These are phyloP conservation scores for Gossypium laxum DNA, from an alignment of 441 rosid species.

Conservation along the genomic window DNA sequence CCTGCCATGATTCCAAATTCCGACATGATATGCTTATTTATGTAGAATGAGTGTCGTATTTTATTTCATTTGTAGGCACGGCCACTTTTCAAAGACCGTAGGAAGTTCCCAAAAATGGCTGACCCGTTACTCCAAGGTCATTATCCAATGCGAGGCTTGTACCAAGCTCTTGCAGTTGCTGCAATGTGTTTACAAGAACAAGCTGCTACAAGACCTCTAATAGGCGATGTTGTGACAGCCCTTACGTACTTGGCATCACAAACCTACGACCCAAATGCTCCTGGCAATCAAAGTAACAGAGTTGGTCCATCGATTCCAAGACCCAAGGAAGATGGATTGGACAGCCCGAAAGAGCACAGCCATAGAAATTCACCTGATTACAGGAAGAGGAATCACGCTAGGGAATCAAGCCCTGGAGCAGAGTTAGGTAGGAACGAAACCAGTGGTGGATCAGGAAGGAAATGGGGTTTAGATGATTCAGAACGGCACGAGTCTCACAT, in stretches of 20 bases:
- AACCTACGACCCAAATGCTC: slow-evolving; percentile 58
- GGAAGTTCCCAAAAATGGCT: slow-evolving; percentile 94
- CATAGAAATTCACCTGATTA: slow-evolving; percentile 76
- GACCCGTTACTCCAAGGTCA: slow-evolving; percentile 81
- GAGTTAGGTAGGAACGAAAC: slow-evolving; percentile 56
- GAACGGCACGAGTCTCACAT: slow-evolving; percentile 64
- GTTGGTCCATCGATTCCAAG: slow-evolving; percentile 60
- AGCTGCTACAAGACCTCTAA: slow-evolving; percentile 89
- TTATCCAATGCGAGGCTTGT: slow-evolving; percentile 88
- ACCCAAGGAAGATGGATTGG: slow-evolving; percentile 70
- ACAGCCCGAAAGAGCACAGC: slow-evolving; percentile 57
- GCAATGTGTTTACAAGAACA: slow-evolving; percentile 98
- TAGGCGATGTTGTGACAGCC: slow-evolving; percentile 94
- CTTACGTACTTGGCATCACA: slow-evolving; percentile 88
- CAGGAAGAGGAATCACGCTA: slow-evolving; percentile 50
- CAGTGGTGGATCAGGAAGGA: slow-evolving; percentile 75
- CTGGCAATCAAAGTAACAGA: slow-evolving; percentile 49
- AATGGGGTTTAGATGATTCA: slow-evolving; percentile 55
- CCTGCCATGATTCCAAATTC: background rate
- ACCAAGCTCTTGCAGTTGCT: slow-evolving; percentile 97
- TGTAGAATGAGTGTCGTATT: background rate
- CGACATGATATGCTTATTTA: background rate
- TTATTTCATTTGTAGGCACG: slow-evolving; percentile 49
- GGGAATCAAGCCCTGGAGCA: slow-evolving; percentile 46
- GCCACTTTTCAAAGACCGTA: slow-evolving; percentile 87